These are phyloP conservation scores for Amanita subjunquillea DNA, from an alignment of 768 basidiomycete genomes.

Conservation along the genomic window DNA sequence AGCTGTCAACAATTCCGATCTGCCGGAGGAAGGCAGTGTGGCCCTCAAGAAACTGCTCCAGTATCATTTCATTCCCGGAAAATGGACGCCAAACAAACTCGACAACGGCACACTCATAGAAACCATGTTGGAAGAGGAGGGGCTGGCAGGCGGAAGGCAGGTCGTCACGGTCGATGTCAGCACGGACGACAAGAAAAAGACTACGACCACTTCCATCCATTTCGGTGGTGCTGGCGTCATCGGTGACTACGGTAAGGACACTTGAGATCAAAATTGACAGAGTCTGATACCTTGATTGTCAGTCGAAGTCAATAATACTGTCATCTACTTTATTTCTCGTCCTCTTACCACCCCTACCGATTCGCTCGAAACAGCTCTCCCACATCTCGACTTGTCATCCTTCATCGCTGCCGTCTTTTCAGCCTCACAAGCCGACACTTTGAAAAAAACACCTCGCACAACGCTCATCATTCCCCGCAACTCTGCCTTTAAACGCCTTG, in stretches of 20 bases:
- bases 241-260: constrained; percentile 58
- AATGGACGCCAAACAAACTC: constrained; percentile 62
- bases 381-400: constrained; percentile 75
- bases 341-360: constrained; percentile 78
- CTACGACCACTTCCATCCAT: constrained; percentile 42
- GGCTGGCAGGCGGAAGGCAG: constrained; percentile 59
- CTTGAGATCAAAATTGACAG: neutral
- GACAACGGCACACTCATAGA: constrained; percentile 66
- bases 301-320: constrained; percentile 68
- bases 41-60: constrained; percentile 66
- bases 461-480: constrained; percentile 87
- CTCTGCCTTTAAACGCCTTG: constrained; percentile 78
- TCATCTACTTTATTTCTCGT: constrained; percentile 85
- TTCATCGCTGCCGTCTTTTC: constrained; percentile 90
- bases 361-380: constrained; percentile 70
- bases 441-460: constrained; percentile 55
- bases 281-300: constrained; percentile 9
- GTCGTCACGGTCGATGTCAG: constrained; percentile 62
- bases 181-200: constrained; percentile 34
- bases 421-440: constrained; percentile 63
- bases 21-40: constrained; percentile 55
- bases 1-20: constrained; percentile 36
- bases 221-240: constrained; percentile 82
- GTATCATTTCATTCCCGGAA: constrained; percentile 90
- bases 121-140: constrained; percentile 66